Base-by-base conservation (phyloP, 148 eudicot genomes). In the Amaranthus hypochondriacus region DNA sequence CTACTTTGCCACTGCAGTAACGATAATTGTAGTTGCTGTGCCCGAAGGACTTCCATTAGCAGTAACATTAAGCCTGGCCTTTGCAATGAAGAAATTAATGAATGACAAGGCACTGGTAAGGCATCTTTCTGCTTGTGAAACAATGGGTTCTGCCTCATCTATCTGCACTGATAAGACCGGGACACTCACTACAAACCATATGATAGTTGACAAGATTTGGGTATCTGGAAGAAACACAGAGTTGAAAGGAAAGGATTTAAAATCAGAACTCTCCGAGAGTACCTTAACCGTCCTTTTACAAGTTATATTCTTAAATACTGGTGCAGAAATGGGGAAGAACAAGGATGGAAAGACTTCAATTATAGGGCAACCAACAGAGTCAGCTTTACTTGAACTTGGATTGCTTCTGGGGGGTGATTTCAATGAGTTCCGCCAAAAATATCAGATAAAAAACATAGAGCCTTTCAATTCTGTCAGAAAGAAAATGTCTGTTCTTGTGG, bases 41-140 rank as follows among this genome's bases (percentile, higher is more conserved):
- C 99, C 99, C 49, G 99, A 96, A 83, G 99, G 97, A 57, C 74
- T 96, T 50, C 99, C 99, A 15, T 78, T 96, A 77, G 99, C 97
- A 12, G 99, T 96, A 80, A 96, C 99, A 18, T 81, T 94, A 48
- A 94, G 97, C 73, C 96, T 94, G 81, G 97, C 98, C 11, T 94
- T 94, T 81, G 99, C 99, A 6, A 92, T 92, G 97, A 92, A 92
- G 80, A 86, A 92, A 68, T 77, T 95, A 68, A 95, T 95, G 96
- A 83, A 62, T 48, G 89, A 95, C 57, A 92, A 77, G 76, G 97
- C 96, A 69, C 82, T 95, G 6, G 97, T 95, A 54, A 87, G 94
- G 68, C 97, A 90, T 84, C 89, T 95, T 39, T 84, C 99, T 58
- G 97, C 98, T 42, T 94, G 98, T 78, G 98, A 94, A 79, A 94